A percentile compares a stretch with the other conserved stretches of the same genome.
Conservation (phyloP, 129 eudicot species). For the Pseudognaphalium luteoalbum region DNA sequence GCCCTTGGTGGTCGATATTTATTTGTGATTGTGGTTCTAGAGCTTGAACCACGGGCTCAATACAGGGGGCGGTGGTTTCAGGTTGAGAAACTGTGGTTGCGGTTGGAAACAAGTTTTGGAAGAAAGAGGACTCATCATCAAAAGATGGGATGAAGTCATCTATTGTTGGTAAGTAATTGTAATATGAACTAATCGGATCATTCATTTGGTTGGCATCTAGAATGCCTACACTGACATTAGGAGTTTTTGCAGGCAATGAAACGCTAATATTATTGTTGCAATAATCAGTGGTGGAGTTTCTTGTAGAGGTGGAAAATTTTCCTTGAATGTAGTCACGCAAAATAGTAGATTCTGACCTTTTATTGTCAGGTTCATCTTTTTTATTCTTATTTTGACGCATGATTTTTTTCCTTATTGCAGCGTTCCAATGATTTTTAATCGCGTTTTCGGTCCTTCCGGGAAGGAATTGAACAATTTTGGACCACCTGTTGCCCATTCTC, state of each 20-base stretch:
- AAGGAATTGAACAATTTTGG: constrained; percentile 53
- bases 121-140: constrained; percentile 43
- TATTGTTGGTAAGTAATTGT: constrained; percentile 26
- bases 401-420: constrained; percentile 57
- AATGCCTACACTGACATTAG: not conserved
- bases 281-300: not conserved
- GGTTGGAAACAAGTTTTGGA: constrained; percentile 32
- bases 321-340: constrained; percentile 47
- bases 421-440: constrained; percentile 78
- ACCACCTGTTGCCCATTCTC: constrained; percentile 57
- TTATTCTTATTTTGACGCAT: constrained; percentile 32
- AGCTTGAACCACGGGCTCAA: constrained; percentile 9
- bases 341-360: constrained; percentile 29
- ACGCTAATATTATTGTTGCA: constrained; percentile 15
- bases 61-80: constrained; percentile 6
- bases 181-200: not conserved
- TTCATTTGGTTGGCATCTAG: not conserved
- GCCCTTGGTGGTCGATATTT: constrained; percentile 6
- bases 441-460: constrained; percentile 76
- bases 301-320: constrained; percentile 24
- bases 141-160: constrained; percentile 19
- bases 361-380: constrained; percentile 22
- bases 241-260: not conserved
- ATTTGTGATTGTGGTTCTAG: constrained; percentile 11
- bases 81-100: not conserved